Evolutionary conservation across 2,329 filamentous ascomycete genomes (phyloP).

Genomic region (Raffaelea albimanens): DNA sequence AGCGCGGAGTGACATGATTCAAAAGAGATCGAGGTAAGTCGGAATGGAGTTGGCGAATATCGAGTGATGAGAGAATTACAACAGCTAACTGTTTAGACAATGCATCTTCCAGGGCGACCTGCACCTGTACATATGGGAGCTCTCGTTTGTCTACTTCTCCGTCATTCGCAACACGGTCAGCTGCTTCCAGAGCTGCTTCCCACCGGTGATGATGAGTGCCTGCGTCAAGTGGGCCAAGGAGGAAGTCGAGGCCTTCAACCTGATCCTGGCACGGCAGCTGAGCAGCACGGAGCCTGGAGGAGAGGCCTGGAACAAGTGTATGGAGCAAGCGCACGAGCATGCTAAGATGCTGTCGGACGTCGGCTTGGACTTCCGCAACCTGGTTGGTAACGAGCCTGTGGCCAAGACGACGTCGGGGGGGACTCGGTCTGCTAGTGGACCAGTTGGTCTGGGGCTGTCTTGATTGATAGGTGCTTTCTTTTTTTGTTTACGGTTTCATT

Average conservation of each 20-base stretch:
- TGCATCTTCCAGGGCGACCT: conserved; percentile 93
- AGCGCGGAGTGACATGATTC: conserved; percentile 68
- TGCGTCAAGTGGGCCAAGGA: conserved; percentile 99
- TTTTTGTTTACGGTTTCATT: neutral
- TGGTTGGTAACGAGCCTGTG: conserved; percentile 57
- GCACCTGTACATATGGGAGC: conserved; percentile 85
- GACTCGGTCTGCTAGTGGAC: conserved; percentile 12
- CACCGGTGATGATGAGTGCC: conserved; percentile 78
- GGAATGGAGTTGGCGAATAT: no score
- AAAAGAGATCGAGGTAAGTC: conserved; percentile 70
- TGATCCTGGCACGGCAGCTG: conserved; percentile 70
- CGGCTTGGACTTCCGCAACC: conserved; percentile 77
- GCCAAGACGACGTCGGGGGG: conserved; percentile 15
- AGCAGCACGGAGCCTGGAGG: conserved; percentile 75
- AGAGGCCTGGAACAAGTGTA: conserved; percentile 70
- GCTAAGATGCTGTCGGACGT: conserved; percentile 73
- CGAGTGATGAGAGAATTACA: no score
- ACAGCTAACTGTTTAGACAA: conserved; percentile 49
- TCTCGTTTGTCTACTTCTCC: conserved; percentile 93
- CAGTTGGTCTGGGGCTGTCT: conserved; percentile 33
- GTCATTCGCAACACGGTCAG: conserved; percentile 87
- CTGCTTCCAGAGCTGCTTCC: conserved; percentile 82
- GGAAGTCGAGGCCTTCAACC: conserved; percentile 84
- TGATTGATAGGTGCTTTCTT: conserved; percentile 8
- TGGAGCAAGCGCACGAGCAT: conserved; percentile 72